A percentile compares a stretch with the other conserved stretches of the same genome.
Evolutionary conservation across 768 basidiomycete genomes (phyloP).

Genomic region (Suillus placidus): DNA sequence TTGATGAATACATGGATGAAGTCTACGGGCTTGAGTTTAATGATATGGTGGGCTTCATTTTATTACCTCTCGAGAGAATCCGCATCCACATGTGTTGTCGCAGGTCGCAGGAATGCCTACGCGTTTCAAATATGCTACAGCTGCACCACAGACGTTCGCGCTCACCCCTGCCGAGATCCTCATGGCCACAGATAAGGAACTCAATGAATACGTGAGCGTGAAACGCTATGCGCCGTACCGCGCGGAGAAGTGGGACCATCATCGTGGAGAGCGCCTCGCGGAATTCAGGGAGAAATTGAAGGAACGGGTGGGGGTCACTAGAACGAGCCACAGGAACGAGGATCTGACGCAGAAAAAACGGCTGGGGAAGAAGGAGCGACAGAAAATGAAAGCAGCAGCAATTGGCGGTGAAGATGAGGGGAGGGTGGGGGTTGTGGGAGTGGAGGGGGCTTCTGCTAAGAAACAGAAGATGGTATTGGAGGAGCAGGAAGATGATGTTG

Average conservation of each 20-base stretch:
- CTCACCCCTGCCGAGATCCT: constrained; percentile 87
- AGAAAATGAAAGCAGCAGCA: constrained; percentile 42
- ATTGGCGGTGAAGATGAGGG: background rate
- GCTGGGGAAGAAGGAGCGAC: constrained; percentile 71
- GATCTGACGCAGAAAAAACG: constrained; percentile 54
- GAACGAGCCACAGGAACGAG: constrained; percentile 18
- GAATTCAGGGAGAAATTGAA: constrained; percentile 70
- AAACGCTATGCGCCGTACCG: constrained; percentile 94
- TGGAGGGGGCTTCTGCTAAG: background rate
- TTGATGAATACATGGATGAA: constrained; percentile 91
- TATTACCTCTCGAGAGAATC: background rate
- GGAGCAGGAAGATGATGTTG: background rate
- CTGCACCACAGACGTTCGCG: constrained; percentile 61
- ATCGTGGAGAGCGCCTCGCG: constrained; percentile 63
- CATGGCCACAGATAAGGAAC: constrained; percentile 87
- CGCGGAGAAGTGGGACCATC: constrained; percentile 65
- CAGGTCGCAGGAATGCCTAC: constrained; percentile 73
- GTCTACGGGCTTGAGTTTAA: constrained; percentile 93
- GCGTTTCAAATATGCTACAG: constrained; percentile 88
- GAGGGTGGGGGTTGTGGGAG: background rate
- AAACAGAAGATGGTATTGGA: background rate
- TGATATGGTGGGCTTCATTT: constrained; percentile 69
- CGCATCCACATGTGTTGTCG: constrained; percentile 3
- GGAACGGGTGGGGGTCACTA: constrained; percentile 38
- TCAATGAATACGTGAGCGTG: constrained; percentile 88